A percentile compares a stretch with the other conserved stretches of the same genome.
Evolutionary conservation across 176 grass and related monocot species (phyloP).

Genomic region (Oryza meridionalis): DNA sequence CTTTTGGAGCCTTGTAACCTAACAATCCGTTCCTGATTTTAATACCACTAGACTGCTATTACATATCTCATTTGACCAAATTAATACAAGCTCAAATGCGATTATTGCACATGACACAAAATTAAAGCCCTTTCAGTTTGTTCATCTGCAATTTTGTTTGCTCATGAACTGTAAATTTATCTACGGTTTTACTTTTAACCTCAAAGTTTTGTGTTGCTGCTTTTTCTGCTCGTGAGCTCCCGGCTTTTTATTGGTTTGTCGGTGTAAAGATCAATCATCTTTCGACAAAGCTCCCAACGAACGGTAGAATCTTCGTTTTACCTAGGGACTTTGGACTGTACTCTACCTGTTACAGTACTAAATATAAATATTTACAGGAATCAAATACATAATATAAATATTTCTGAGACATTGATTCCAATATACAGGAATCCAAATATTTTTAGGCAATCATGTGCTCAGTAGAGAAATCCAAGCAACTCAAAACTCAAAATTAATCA

Average conservation of each 20-base stretch:
- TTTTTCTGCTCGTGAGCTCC: background rate
- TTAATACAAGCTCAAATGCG: background rate
- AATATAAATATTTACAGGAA: too few species aligned
- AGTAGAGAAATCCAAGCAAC: too few species aligned
- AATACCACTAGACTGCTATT: too few species aligned
- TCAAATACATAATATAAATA: too few species aligned
- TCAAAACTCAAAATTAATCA: too few species aligned
- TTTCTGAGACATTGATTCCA: too few species aligned
- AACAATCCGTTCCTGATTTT: background rate
- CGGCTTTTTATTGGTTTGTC: background rate
- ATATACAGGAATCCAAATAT: too few species aligned
- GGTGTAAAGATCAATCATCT: background rate
- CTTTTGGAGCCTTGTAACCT: conserved; percentile 23
- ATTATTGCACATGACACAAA: background rate
- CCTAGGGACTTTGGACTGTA: background rate
- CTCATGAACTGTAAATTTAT: background rate
- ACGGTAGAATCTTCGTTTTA: background rate
- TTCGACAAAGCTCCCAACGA: background rate
- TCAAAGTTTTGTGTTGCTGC: background rate
- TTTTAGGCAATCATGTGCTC: too few species aligned
- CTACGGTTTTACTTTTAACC: background rate
- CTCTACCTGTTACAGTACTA: too few species aligned
- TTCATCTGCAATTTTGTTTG: background rate
- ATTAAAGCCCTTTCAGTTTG: background rate
- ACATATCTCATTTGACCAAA: background rate